Percentiles rank a stretch among this genome's conserved stretches.
Evolutionary conservation across 225 moss, liverwort and hornwort species (phyloP).

Genomic region (Pseudisothecium myosuroides): DNA sequence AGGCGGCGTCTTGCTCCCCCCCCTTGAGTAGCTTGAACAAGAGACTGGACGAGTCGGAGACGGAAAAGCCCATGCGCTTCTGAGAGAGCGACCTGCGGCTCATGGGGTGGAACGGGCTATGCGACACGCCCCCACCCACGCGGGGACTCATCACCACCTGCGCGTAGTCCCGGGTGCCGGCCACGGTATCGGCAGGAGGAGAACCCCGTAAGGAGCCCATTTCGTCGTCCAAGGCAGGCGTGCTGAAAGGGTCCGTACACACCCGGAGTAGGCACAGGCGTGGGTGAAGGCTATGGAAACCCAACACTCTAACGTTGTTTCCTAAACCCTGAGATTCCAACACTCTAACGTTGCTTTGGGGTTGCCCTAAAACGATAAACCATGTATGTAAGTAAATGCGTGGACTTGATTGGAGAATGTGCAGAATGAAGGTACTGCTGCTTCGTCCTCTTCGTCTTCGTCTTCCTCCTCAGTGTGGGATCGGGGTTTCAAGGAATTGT

Average conservation of each 20-base stretch:
- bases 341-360: neutral
- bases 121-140: conserved; percentile 1
- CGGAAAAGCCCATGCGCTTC: conserved; percentile 31
- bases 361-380: neutral
- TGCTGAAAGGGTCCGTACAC: neutral
- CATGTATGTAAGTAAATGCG: neutral
- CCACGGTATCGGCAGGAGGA: neutral
- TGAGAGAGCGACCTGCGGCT: conserved; percentile 37
- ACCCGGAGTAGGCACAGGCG: neutral
- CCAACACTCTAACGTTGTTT: neutral
- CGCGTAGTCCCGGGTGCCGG: conserved; percentile 23
- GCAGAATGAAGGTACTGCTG: neutral
- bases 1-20: neutral
- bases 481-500: neutral
- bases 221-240: neutral
- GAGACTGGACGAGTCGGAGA: too few species aligned
- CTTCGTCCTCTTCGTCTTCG: neutral
- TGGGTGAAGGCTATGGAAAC: neutral
- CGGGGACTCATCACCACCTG: conserved; percentile 37
- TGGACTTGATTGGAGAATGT: neutral
- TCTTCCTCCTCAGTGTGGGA: neutral
- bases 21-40: too few species aligned
- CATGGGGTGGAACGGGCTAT: conserved; percentile 24
- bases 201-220: conserved; percentile 24
- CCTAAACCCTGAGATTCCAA: neutral